Conservation (phyloP, 495 filamentous ascomycete species). For the Jackrogersella minutella region DNA sequence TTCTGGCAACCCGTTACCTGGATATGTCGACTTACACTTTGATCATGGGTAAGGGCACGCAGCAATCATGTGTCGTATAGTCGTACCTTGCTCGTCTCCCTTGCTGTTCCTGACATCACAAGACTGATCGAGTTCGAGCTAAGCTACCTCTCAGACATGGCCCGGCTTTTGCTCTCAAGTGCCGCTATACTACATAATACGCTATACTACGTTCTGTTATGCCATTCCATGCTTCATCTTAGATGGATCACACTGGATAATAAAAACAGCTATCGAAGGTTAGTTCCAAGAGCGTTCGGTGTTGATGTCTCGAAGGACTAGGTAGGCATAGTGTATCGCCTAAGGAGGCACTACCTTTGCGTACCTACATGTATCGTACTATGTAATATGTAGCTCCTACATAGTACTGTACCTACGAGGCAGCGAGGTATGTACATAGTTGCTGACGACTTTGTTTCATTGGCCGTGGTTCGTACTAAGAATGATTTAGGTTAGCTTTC, state of each 20-base stretch:
- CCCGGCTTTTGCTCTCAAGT: slow-evolving; percentile 26
- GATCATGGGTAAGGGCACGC: not conserved
- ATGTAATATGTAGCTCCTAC: slow-evolving; percentile 25
- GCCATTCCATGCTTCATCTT: slow-evolving; percentile 13
- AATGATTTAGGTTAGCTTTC: not conserved
- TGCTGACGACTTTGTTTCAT: slow-evolving; percentile 21
- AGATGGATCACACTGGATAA: not conserved
- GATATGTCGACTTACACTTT: not conserved
- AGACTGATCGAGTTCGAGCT: slow-evolving; percentile 15
- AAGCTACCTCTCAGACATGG: slow-evolving; percentile 6
- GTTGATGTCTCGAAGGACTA: slow-evolving; percentile 12
- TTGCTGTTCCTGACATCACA: slow-evolving; percentile 39
- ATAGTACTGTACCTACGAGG: too few relatives aligned
- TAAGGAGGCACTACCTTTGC: not conserved
- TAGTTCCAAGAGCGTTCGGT: slow-evolving; percentile 8
- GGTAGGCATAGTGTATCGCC: not conserved
- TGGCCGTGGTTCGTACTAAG: slow-evolving; percentile 19
- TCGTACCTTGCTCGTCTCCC: slow-evolving; percentile 32
- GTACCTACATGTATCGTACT: not conserved
- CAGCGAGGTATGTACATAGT: too few relatives aligned
- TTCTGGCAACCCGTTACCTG: not conserved
- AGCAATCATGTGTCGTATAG: slow-evolving; percentile 5
- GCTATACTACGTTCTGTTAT: not conserved
- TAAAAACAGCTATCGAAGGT: slow-evolving; percentile 5
- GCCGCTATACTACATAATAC: slow-evolving; percentile 24